These are phyloP conservation scores for Moesziomyces antarcticus DNA, from an alignment of 1,284 basidiomycete species.

Conservation along the genomic window DNA sequence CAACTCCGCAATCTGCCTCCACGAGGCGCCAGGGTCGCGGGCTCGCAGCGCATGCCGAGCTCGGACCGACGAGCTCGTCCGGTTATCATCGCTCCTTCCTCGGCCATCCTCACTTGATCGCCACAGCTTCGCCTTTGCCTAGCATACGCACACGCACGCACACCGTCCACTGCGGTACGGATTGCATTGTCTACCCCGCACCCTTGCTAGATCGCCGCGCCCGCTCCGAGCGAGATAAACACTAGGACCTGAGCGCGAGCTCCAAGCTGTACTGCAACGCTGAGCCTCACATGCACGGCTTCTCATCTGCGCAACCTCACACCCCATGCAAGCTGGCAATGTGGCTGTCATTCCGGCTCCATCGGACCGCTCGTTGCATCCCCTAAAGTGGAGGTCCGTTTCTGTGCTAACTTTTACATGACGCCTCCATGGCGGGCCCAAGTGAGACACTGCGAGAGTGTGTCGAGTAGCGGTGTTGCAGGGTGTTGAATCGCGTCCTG, in stretches of 20 bases:
- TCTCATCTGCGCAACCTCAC: too few species aligned
- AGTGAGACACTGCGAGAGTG: constrained; percentile 28
- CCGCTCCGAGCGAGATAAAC: constrained; percentile 9
- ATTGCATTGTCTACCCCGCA: constrained; percentile 11
- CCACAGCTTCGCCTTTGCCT: too few species aligned
- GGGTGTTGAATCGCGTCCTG: constrained; percentile 25
- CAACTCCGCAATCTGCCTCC: neutral
- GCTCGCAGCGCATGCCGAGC: neutral
- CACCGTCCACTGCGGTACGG: neutral
- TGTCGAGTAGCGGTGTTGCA: constrained; percentile 33
- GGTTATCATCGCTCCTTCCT: neutral
- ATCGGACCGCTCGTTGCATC: neutral
- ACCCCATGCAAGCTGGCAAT: too few species aligned
- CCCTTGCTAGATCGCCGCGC: constrained; percentile 16
- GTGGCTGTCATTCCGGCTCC: neutral
- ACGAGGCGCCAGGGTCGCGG: too few species aligned
- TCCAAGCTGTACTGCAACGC: too few species aligned
- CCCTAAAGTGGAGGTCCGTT: too few species aligned
- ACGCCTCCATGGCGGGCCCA: constrained; percentile 34
- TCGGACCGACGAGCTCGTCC: neutral
- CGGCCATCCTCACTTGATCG: neutral
- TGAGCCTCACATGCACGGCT: neutral
- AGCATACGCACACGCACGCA: too few species aligned
- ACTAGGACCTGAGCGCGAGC: neutral
- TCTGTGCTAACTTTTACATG: constrained; percentile 2